These are phyloP conservation scores for Coelastrella sp. DNA, from an alignment of 139 green algal genomes.

Conservation along the genomic window DNA sequence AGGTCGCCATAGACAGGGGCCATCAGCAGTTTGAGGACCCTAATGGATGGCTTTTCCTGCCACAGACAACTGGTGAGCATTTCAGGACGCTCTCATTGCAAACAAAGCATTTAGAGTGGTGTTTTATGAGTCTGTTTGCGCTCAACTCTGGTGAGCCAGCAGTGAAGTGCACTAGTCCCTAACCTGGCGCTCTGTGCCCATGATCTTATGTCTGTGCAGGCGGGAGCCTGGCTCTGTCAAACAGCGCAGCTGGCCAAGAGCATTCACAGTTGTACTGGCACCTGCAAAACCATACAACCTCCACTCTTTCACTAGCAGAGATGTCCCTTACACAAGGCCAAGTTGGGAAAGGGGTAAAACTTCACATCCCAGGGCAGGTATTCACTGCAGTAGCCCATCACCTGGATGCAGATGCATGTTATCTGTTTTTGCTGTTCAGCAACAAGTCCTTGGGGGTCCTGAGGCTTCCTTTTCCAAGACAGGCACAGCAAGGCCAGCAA, in stretches of 20 bases:
- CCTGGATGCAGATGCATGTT: neutral
- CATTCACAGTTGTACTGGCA: slow-evolving; percentile 28
- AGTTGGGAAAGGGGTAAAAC: neutral
- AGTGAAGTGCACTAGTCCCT: too few species aligned
- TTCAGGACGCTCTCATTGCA: too few species aligned
- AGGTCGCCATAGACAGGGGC: neutral
- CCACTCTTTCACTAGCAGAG: slow-evolving; percentile 40
- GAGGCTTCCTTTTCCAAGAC: neutral
- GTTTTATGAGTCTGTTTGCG: too few species aligned
- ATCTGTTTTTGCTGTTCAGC: slow-evolving; percentile 29
- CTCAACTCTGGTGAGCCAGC: too few species aligned
- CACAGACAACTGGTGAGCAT: slow-evolving; percentile 11
- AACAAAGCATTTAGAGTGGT: too few species aligned
- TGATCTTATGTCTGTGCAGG: slow-evolving; percentile 20
- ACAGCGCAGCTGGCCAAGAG: neutral
- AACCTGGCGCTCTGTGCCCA: too few species aligned
- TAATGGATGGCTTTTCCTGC: slow-evolving; percentile 40
- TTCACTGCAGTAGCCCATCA: slow-evolving; percentile 22
- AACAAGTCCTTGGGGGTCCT: slow-evolving; percentile 22
- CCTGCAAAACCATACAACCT: slow-evolving; percentile 35
- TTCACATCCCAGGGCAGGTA: slow-evolving; percentile 23
- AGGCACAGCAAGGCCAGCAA: neutral
- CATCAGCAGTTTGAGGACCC: slow-evolving; percentile 38
- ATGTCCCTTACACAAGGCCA: slow-evolving; percentile 22
- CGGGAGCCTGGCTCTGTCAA: slow-evolving; percentile 19